Base-by-base conservation (phyloP, 2,329 filamentous ascomycete species). In the Blastomyces parvus region DNA sequence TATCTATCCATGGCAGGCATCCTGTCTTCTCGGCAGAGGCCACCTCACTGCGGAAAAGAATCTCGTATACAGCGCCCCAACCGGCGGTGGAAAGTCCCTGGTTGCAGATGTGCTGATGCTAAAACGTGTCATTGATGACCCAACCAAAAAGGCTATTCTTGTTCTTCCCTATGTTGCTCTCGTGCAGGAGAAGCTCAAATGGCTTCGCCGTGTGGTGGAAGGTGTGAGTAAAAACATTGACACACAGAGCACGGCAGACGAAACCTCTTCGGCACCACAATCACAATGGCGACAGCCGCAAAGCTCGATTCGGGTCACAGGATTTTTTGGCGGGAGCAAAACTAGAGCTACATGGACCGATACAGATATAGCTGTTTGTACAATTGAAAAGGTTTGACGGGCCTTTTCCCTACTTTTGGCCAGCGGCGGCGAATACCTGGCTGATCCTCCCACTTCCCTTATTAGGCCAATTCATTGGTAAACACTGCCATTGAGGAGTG, bases 1-100 rank as follows among this genome's bases (percentile, higher is more conserved):
- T 67, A 91, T 91, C 64, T 91, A 91, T 69, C 86, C 87, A 1
- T 92, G 89, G 89, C 89, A 91, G 74, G 88, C 88, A 60, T 85
- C 86, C 63, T 92, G 89, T 69, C 79, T 92, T 8, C 78, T 88
- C 61, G 85, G 85, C 0, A 84, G 84, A 3, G 87, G 88, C 0
- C 79, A 91, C 22, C 77, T 92, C 14, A 73, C 78, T 6, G 88
- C 88, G 19, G 79, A 84, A 60, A 84, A 81, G 66, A 91, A 90
- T 68, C 78, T 92, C 11, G 86, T 91, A n/a, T 92, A 91, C 71
- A 89, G 86, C 53, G 89, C 89, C 8, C 89, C 89, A 0, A 91
- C 89, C 0, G 88, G 88, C 4, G 88, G 88, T 50, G 89, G 89
- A 19, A 91, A 91, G 74, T 90, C 87, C 8, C 80, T 91, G 14